Conservation (phyloP, 768 basidiomycete genomes). For the Pleurotus tuoliensis region DNA sequence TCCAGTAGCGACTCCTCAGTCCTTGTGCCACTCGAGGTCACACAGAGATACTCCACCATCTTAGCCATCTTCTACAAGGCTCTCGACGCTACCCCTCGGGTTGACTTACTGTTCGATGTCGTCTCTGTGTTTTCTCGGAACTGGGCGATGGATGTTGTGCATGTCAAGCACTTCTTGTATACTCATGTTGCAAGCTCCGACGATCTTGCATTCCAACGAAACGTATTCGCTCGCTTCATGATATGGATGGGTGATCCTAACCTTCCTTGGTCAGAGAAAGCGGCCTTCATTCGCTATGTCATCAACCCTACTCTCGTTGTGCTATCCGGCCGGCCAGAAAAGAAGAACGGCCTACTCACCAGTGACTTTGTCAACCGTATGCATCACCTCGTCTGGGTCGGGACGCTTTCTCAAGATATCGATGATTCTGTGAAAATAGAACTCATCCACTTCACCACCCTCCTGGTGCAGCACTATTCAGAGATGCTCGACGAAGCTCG, state of each 20-base stretch:
- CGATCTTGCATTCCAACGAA: constrained; percentile 69
- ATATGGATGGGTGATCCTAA: constrained; percentile 72
- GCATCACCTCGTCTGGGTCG: constrained; percentile 75
- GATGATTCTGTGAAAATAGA: constrained; percentile 92
- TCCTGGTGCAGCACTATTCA: constrained; percentile 82
- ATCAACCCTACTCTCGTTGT: constrained; percentile 84
- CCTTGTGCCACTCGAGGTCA: constrained; percentile 39
- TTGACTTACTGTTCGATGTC: constrained; percentile 88
- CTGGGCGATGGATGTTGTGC: constrained; percentile 77
- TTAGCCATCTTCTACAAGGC: constrained; percentile 75
- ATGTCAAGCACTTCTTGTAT: constrained; percentile 81
- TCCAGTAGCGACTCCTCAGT: constrained; percentile 39
- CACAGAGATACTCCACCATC: constrained; percentile 61
- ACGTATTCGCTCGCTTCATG: constrained; percentile 80
- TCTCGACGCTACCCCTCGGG: constrained; percentile 65
- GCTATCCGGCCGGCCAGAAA: constrained; percentile 54
- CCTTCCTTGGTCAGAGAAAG: constrained; percentile 72
- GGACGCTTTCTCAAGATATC: constrained; percentile 43
- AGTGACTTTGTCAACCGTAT: constrained; percentile 65
- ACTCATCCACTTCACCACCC: constrained; percentile 82
- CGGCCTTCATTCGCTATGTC: constrained; percentile 74
- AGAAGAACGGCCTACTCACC: constrained; percentile 64
- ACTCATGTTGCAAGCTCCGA: constrained; percentile 74
- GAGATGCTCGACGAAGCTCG: constrained; percentile 75
- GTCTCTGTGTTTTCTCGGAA: constrained; percentile 77